Evolutionary conservation across 148 eudicot genomes (phyloP).

Genomic region (Silene conica): DNA sequence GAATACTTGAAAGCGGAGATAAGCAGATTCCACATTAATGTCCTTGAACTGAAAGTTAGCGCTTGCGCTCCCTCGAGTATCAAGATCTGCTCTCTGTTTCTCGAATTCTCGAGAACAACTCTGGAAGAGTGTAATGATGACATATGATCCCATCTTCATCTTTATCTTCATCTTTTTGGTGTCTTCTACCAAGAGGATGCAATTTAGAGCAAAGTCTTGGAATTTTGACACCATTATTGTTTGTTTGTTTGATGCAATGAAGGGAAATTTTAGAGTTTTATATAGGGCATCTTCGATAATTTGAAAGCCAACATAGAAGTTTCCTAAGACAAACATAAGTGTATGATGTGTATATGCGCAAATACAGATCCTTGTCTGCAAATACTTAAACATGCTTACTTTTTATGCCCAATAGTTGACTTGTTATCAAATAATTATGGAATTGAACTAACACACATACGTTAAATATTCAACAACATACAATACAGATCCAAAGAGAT

Average conservation of each 20-base stretch:
- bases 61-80: not conserved
- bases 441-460: too few species aligned
- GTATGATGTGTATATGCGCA: not conserved
- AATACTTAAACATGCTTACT: not conserved
- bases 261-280: not conserved
- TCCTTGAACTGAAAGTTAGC: not conserved
- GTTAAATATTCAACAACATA: too few species aligned
- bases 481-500: not conserved
- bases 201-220: not conserved
- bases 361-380: not conserved
- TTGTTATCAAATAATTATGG: too few species aligned
- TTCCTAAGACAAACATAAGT: not conserved
- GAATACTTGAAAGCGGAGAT: not conserved
- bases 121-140: not conserved
- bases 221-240: not conserved
- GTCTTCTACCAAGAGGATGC: not conserved
- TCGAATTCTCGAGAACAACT: not conserved
- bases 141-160: not conserved
- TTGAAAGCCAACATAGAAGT: not conserved
- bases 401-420: too few species aligned
- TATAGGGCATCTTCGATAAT: not conserved
- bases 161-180: not conserved
- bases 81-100: not conserved
- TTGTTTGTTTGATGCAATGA: not conserved
- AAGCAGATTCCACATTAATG: not conserved